Conservation (phyloP, 1,284 basidiomycete genomes). For the Marasmius tenuissimus region DNA sequence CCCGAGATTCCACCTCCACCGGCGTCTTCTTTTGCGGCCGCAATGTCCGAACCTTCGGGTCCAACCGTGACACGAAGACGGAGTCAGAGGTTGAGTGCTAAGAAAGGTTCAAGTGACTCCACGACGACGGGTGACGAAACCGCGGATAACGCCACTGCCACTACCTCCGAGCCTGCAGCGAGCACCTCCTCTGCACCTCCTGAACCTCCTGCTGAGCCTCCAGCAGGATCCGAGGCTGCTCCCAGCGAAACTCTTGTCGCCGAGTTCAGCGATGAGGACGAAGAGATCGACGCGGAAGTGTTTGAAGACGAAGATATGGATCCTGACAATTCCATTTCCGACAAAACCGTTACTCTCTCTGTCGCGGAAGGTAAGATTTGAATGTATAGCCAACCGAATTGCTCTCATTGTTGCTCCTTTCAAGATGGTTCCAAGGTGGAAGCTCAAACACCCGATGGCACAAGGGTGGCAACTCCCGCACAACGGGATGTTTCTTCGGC, state of each 20-base stretch:
- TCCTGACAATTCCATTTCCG: constrained; percentile 61
- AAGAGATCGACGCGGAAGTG: constrained; percentile 81
- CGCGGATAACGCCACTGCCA: neutral
- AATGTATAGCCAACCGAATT: neutral
- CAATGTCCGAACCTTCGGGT: constrained; percentile 8
- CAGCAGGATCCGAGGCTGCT: constrained; percentile 16
- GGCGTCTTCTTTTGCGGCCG: constrained; percentile 27
- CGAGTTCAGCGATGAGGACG: constrained; percentile 64
- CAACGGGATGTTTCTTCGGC: constrained; percentile 38
- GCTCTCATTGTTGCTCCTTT: constrained; percentile 6
- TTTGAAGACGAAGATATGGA: constrained; percentile 72
- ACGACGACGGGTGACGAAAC: constrained; percentile 19
- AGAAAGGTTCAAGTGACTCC: constrained; percentile 39
- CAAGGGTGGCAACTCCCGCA: constrained; percentile 87
- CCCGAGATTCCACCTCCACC: constrained; percentile 22
- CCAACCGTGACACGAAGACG: constrained; percentile 58
- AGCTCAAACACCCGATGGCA: constrained; percentile 95
- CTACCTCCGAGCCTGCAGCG: neutral
- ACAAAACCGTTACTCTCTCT: constrained; percentile 86
- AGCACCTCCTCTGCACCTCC: neutral
- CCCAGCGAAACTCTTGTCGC: constrained; percentile 41
- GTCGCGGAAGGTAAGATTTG: constrained; percentile 66
- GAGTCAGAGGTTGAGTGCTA: constrained; percentile 82
- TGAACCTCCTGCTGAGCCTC: neutral
- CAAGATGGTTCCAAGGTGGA: constrained; percentile 88